These are phyloP conservation scores for Aethionema arabicum DNA, from an alignment of 345 rosid genomes.

Conservation along the genomic window DNA sequence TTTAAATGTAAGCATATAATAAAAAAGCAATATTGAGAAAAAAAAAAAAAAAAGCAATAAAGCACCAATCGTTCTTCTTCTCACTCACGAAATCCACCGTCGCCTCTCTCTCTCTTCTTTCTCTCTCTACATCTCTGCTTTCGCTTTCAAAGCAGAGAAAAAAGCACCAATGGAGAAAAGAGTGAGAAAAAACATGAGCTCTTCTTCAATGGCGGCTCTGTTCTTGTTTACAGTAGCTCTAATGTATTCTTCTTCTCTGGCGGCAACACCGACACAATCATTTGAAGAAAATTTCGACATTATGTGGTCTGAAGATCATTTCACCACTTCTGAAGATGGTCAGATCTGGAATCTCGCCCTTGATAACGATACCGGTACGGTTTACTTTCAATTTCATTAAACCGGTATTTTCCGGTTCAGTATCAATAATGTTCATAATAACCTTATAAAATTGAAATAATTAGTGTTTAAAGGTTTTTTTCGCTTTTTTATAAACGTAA, in stretches of 20 bases:
- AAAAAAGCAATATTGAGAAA: too few species aligned
- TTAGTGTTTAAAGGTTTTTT: too few species aligned
- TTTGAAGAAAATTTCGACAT: conserved; percentile 88
- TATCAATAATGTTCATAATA: background rate
- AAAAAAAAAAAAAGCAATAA: too few species aligned
- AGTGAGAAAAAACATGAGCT: conserved; percentile 2
- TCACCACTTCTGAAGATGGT: conserved; percentile 89
- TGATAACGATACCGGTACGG: conserved; percentile 87
- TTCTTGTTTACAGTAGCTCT: conserved; percentile 42
- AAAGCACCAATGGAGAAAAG: conserved; percentile 27
- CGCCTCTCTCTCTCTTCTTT: conserved; percentile 27
- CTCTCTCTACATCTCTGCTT: conserved; percentile 14
- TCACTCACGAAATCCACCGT: conserved; percentile 29
- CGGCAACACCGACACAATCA: conserved; percentile 48
- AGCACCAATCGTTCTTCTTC: conserved; percentile 17
- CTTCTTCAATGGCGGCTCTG: conserved; percentile 39
- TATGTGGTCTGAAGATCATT: conserved; percentile 93
- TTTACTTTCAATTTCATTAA: background rate
- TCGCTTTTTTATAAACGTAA: too few species aligned
- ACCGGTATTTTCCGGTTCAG: background rate
- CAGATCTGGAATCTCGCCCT: conserved; percentile 93
- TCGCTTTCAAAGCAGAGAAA: conserved; percentile 31
- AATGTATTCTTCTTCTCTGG: conserved; percentile 34
- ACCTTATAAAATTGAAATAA: background rate
- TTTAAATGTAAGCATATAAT: conserved; percentile 12